Conservation (phyloP, 805 yeast genomes). For the Yarrowia phangngaensis region DNA sequence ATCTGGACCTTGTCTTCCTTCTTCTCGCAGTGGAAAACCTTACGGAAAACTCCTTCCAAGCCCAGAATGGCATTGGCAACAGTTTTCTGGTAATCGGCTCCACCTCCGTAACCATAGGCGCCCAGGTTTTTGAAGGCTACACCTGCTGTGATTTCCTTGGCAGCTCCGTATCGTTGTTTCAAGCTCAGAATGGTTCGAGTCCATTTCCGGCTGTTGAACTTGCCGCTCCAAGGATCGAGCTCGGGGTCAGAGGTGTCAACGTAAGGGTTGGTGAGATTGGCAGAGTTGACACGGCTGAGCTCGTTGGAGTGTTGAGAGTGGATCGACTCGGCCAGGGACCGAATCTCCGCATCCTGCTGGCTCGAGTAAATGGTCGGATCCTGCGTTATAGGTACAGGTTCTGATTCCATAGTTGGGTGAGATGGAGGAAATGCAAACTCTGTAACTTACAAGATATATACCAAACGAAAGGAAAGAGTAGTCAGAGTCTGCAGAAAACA, state of each 20-base stretch:
- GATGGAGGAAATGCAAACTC: slow-evolving; percentile 6
- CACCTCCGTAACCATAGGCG: slow-evolving; percentile 60
- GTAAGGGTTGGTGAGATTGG: slow-evolving; percentile 33
- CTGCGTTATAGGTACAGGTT: slow-evolving; percentile 22
- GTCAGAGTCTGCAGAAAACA: too few species aligned
- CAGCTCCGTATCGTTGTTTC: slow-evolving; percentile 54
- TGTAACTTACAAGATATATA: neutral
- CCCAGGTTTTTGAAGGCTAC: slow-evolving; percentile 56
- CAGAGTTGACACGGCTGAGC: slow-evolving; percentile 6
- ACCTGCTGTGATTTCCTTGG: slow-evolving; percentile 57
- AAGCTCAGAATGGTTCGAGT: slow-evolving; percentile 55
- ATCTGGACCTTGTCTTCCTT: slow-evolving; percentile 40
- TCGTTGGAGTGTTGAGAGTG: slow-evolving; percentile 15
- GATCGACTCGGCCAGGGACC: slow-evolving; percentile 21
- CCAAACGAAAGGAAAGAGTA: too few species aligned
- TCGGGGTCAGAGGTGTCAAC: slow-evolving; percentile 41
- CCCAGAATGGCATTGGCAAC: slow-evolving; percentile 45
- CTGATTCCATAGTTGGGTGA: neutral
- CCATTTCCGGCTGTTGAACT: slow-evolving; percentile 61
- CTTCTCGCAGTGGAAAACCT: slow-evolving; percentile 33
- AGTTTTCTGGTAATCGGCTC: slow-evolving; percentile 65
- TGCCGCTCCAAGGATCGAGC: slow-evolving; percentile 56
- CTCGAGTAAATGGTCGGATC: slow-evolving; percentile 14
- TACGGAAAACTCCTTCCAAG: slow-evolving; percentile 29
- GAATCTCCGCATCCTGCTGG: slow-evolving; percentile 19